Percentiles rank a stretch among this genome's conserved stretches.
Evolutionary conservation across 495 filamentous ascomycete genomes (phyloP).

Genomic region (Penicillium manginii): DNA sequence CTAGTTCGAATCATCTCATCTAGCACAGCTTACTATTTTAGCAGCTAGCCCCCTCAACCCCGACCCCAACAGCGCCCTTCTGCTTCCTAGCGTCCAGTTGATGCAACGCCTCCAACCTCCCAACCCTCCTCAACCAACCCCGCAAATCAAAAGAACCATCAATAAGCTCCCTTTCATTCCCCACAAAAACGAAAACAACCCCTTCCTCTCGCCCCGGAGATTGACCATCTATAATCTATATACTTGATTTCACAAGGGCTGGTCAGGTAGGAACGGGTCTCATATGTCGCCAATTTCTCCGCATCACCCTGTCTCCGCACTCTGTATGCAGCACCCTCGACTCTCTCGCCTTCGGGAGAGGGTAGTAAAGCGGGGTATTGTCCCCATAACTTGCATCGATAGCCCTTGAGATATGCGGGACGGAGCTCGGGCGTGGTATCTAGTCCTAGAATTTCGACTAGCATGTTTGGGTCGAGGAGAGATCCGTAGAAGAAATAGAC

Average conservation of each 20-base stretch:
- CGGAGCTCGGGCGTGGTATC: constrained; percentile 11
- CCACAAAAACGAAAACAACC: constrained; percentile 34
- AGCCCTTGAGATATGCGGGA: constrained; percentile 20
- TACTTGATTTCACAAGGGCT: constrained; percentile 26
- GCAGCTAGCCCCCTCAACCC: no score
- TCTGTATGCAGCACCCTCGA: constrained; percentile 32
- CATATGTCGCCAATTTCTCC: constrained; percentile 32
- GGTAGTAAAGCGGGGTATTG: constrained; percentile 32
- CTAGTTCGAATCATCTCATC: no score
- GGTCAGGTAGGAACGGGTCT: constrained; percentile 29
- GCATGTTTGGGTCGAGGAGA: constrained; percentile 21
- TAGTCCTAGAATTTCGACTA: constrained; percentile 22
- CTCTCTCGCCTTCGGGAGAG: constrained; percentile 5
- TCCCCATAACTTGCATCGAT: constrained; percentile 27
- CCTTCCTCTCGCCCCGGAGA: constrained; percentile 21
- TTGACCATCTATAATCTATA: constrained; percentile 27
- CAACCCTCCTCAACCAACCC: constrained; percentile 23
- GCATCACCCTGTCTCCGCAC: constrained; percentile 24
- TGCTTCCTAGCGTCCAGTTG: background rate
- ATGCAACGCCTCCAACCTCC: constrained; percentile 2
- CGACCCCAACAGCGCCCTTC: no score
- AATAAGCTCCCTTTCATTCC: constrained; percentile 27
- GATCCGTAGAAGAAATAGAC: constrained; percentile 38
- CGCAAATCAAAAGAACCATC: constrained; percentile 33
- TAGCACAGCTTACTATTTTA: no score